Evolutionary conservation across 106 monocot species (phyloP), one percentile per base, ranked within the genome.

Genomic region (Allium fistulosum): DNA sequence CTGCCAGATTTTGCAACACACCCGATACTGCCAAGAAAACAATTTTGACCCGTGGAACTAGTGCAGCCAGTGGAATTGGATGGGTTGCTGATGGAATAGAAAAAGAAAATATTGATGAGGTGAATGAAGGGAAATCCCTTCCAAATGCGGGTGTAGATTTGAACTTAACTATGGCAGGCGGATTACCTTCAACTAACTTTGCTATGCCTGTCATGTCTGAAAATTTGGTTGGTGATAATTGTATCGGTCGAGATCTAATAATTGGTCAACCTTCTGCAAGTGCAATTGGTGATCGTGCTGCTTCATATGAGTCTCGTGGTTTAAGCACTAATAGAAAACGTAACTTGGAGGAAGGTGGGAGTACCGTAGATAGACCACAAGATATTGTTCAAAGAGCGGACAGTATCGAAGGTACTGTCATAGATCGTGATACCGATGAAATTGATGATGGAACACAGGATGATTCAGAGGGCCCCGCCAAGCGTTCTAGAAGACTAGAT

Each of bases 211-310:
- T 59, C 28, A 66, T 60, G 7, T 72, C 74, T 57, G 82, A 79
- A 61, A 77, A 73, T 67, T 79, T 92, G 69, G 37, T 37, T 37
- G 73, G 76, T 77, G 74, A 82, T 76, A 78, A 77, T 49, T 74
- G 74, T 61, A 79, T 99, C 76, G 97, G 92, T 17, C 82, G 85
- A 61, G 89, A 99, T 90, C 70, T 99, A 46, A 87, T 87, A 78
- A 87, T 99, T 59, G 97, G 97, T 4, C 97, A 99, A 70, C 97
- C 97, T 80, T 80, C 97, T 68, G 89, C 85, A 55, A 99, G 97
- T 79, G 97, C 92, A 77, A 92, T 99, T 81, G 97, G 97, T 69
- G 92, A 99, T 74, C 92, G 87, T 77, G 97, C 89, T 50, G 85
- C 87, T 67, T 99, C 97, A 48, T 92, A 87, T 71, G 97, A 99